These are phyloP conservation scores for Pestalotiopsis sp. DNA, from an alignment of 2,329 filamentous ascomycete species.

Conservation along the genomic window DNA sequence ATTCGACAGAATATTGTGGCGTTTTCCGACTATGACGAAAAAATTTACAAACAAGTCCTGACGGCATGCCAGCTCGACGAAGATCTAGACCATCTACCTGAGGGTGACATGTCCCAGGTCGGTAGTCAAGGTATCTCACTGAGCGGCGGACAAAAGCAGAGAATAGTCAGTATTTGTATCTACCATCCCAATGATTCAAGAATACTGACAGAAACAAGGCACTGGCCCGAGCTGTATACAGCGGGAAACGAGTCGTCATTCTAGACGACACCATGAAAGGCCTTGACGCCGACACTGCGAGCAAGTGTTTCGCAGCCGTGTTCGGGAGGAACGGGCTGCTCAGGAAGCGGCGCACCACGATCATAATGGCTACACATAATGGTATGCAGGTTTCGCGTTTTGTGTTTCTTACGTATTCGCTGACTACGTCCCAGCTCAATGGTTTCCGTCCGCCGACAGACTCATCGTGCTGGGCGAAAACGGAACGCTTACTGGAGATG, in stretches of 20 bases:
- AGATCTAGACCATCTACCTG: constrained; percentile 37
- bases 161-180: constrained; percentile 25
- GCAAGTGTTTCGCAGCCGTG: constrained; percentile 1
- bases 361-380: constrained; percentile 12
- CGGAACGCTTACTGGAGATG: background rate
- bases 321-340: background rate
- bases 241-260: background rate
- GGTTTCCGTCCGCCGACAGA: constrained; percentile 5
- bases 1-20: constrained; percentile 35
- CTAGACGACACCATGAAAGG: constrained; percentile 9
- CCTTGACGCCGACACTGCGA: constrained; percentile 5
- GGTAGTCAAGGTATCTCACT: constrained; percentile 48
- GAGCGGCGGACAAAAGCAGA: constrained; percentile 49
- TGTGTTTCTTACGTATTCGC: background rate
- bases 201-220: background rate
- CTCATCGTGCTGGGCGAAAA: constrained; percentile 4
- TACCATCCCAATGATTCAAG: too few relatives aligned
- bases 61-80: constrained; percentile 25
- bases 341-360: background rate
- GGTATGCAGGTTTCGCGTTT: background rate
- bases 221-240: constrained; percentile 8
- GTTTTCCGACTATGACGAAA: constrained; percentile 29
- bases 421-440: constrained; percentile 3
- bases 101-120: constrained; percentile 40
- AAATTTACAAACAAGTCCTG: constrained; percentile 20